Evolutionary conservation across 1,139 yeast species (phyloP), one percentile per base, ranked within the genome.

Genomic region (Suhomyces kunorum): DNA sequence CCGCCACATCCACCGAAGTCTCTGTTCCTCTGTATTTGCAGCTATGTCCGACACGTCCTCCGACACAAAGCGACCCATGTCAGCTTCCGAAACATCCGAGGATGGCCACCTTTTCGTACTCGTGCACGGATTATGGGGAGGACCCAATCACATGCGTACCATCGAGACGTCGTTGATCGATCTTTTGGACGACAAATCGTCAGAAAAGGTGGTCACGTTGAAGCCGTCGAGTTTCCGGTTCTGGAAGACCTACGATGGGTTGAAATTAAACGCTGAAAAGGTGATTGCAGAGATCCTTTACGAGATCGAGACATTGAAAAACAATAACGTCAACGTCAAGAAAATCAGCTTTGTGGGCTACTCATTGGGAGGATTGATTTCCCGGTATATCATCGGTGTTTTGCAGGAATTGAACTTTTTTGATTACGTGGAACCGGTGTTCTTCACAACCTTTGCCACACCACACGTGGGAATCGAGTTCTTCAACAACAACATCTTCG

Each of bases 91-190:
- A 15, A 14, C 29, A 2, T 5, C 32, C 24, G 20, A 39, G 26
- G 36, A 39, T 16, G 77, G 77, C 20, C 96, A 88, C 57, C 64
- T 89, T 33, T 81, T 87, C 54, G 85, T 88, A 13, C 64, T 89
- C n/a, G 73, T 87, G 25, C 96, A 89, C 61, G 96, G 96, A 56
- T 68, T 90, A 24, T 87, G 95, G 87, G 97, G 97, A 3, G 81
- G 83, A 30, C 85, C 92, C 4, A 72, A 74, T 33, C 95, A 89
- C 58, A 70, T 89, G 77, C 64, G 71, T 28, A 71, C 85, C 9
- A 63, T 87, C 35, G 82, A 79, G 48, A 68, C 73, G 19, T 67
- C 78, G 12, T 56, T 88, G 18, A 66, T 68, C 28, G 68, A 69
- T 24, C 59, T 70, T 4, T 48, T 78, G 3, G 53, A 56, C 2